Percentiles rank a stretch among this genome's conserved stretches.
phyloP scores from a whole-genome alignment of 1,284 basidiomycete genomes.

The Trichosporon sp. region DNA sequence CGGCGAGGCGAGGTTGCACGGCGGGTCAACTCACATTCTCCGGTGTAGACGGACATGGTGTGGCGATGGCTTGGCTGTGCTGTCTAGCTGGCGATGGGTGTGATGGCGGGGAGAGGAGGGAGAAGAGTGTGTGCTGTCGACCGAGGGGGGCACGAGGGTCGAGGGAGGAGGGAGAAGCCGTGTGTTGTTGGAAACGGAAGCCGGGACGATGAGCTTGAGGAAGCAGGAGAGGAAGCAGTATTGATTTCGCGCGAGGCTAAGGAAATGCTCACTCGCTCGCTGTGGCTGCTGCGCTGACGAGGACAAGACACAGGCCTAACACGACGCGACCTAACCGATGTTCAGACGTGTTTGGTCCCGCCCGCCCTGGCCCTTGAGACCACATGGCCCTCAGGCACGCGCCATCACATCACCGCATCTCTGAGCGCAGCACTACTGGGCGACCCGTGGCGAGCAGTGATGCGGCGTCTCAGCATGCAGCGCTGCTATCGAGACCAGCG shows the following conservation, averaged over 20 bases:
- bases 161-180: not conserved
- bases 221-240: not conserved
- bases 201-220: too few relatives aligned
- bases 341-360: not conserved
- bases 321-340: not conserved
- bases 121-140: not conserved
- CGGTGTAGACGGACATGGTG: constrained; percentile 42
- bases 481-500: too few relatives aligned
- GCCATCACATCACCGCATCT: too few relatives aligned
- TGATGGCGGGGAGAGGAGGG: not conserved
- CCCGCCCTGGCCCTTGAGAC: not conserved
- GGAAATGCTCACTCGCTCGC: not conserved
- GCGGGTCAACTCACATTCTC: constrained; percentile 34
- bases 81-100: not conserved
- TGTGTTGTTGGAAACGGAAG: not conserved
- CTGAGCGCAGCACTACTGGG: too few relatives aligned
- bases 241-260: not conserved
- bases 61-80: not conserved
- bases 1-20: too few relatives aligned
- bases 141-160: not conserved
- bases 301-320: not conserved
- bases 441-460: too few relatives aligned
- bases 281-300: not conserved
- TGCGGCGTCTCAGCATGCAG: too few relatives aligned
- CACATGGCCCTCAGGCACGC: not conserved